Evolutionary conservation across 2,329 filamentous ascomycete genomes (phyloP).

Genomic region (Raffaelea ambrosiae): DNA sequence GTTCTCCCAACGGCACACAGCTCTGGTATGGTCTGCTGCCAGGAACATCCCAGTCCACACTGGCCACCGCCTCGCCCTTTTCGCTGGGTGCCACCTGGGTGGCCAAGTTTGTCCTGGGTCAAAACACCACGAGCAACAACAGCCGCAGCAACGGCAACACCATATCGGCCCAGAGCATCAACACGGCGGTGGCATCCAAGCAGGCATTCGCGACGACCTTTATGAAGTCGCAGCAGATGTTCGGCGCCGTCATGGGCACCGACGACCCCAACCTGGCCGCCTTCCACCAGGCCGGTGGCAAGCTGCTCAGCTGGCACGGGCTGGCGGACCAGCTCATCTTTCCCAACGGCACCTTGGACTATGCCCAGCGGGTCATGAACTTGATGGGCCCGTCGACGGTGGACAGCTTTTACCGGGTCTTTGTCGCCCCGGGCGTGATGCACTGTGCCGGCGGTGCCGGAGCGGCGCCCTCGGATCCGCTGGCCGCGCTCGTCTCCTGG

Average conservation of each 20-base stretch:
- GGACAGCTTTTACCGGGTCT: conserved; percentile 22
- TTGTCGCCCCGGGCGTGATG: conserved; percentile 19
- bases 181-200: background rate
- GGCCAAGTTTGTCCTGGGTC: conserved; percentile 1
- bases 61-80: background rate
- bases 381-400: conserved; percentile 8
- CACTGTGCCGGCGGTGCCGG: conserved; percentile 22
- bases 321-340: conserved; percentile 14
- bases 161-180: conserved; percentile 1
- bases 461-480: conserved; percentile 13
- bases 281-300: conserved; percentile 35
- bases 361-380: conserved; percentile 16
- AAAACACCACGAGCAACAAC: background rate
- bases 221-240: conserved; percentile 9
- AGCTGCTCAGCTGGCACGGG: conserved; percentile 44
- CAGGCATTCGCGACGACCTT: background rate
- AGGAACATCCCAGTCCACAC: conserved; percentile 5
- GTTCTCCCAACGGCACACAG: conserved; percentile 3
- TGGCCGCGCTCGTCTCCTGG: conserved; percentile 7
- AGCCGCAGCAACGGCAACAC: background rate
- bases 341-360: conserved; percentile 16
- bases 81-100: conserved; percentile 1
- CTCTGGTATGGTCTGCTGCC: conserved; percentile 13
- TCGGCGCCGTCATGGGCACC: conserved; percentile 11
- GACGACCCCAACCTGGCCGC: conserved; percentile 32